Conservation (phyloP, 2,329 filamentous ascomycete genomes). For the Diaporthe citri region DNA sequence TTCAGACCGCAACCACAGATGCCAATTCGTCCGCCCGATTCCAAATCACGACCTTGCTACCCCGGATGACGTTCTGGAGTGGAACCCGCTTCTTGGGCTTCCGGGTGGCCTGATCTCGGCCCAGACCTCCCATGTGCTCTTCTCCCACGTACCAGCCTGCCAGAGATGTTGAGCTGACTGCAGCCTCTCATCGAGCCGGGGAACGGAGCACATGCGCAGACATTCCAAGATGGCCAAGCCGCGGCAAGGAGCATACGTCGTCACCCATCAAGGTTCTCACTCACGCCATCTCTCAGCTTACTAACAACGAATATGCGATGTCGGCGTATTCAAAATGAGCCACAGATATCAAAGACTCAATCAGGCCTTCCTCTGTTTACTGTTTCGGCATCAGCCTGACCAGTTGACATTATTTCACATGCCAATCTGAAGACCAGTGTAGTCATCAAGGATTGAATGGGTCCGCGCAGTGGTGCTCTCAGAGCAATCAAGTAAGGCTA, state of each 20-base stretch:
- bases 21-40: constrained; percentile 7
- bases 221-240: not conserved
- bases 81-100: constrained; percentile 11
- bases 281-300: not conserved
- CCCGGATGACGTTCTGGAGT: constrained; percentile 4
- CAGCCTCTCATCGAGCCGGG: not conserved
- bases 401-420: no score
- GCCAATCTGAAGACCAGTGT: constrained; percentile 42
- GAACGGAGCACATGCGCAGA: not conserved
- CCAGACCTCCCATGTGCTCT: not conserved
- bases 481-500: constrained; percentile 24
- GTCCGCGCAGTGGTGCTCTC: constrained; percentile 44
- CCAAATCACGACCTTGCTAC: constrained; percentile 10
- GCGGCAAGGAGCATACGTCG: not conserved
- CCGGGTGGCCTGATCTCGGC: constrained; percentile 23
- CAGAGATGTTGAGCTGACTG: not conserved
- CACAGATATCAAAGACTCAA: not conserved
- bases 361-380: constrained; percentile 51
- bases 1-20: not conserved
- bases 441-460: constrained; percentile 52
- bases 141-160: not conserved
- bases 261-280: constrained; percentile 8
- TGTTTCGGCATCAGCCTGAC: constrained; percentile 24
- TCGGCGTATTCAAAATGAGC: not conserved
- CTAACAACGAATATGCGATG: not conserved